phyloP scores from a whole-genome alignment of 495 filamentous ascomycete species.

The Parathielavia hyrcaniae region DNA sequence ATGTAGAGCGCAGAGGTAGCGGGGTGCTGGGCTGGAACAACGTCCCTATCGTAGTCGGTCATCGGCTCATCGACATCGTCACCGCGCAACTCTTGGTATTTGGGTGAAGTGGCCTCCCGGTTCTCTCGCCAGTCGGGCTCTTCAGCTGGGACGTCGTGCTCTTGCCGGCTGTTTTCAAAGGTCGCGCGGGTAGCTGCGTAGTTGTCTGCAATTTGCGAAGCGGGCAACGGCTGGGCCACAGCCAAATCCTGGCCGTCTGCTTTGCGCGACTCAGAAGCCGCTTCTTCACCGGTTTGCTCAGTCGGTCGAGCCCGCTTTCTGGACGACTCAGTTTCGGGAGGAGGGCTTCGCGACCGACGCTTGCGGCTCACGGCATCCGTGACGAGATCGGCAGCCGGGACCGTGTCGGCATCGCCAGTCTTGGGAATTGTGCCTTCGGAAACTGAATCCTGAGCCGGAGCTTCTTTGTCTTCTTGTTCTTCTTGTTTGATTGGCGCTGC shows the following conservation, averaged over 20 bases:
- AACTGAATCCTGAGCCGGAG: background rate
- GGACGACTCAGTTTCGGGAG: constrained; percentile 42
- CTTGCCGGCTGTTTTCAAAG: background rate
- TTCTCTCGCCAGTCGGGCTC: background rate
- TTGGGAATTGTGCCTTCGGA: constrained; percentile 17
- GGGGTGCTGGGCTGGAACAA: constrained; percentile 68
- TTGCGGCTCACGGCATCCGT: constrained; percentile 68
- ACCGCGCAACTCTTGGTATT: background rate
- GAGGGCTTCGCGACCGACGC: constrained; percentile 60
- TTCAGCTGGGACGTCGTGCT: background rate
- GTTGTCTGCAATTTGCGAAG: background rate
- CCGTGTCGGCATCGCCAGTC: constrained; percentile 6
- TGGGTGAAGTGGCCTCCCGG: background rate
- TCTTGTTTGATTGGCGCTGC: background rate
- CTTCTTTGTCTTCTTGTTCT: background rate
- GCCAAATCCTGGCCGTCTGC: constrained; percentile 4
- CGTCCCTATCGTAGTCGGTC: constrained; percentile 34
- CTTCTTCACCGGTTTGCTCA: constrained; percentile 17
- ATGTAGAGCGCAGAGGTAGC: constrained; percentile 87
- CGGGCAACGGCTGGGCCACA: background rate
- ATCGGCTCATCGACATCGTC: constrained; percentile 7
- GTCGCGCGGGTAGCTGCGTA: constrained; percentile 14
- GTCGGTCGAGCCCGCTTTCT: constrained; percentile 41
- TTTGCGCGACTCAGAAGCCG: background rate
- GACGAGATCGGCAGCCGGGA: constrained; percentile 25